These are phyloP conservation scores for Aciculoconidium aculeatum DNA, from an alignment of 805 yeast genomes.

Conservation along the genomic window DNA sequence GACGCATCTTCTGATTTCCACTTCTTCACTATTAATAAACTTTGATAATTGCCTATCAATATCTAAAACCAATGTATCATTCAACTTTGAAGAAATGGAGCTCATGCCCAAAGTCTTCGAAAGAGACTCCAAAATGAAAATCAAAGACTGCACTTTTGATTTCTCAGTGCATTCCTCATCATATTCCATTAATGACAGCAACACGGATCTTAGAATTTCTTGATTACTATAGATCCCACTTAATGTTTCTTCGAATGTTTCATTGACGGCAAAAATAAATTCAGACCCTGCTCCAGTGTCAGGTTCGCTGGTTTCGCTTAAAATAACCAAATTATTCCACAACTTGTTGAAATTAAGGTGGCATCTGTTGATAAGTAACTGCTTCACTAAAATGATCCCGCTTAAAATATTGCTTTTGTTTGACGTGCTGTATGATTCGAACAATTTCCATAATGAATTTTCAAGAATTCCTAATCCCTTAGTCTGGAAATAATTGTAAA, in stretches of 20 bases:
- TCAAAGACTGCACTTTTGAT: conserved; percentile 4
- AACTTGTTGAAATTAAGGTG: conserved; percentile 14
- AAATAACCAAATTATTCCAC: conserved; percentile 20
- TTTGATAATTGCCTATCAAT: conserved; percentile 26
- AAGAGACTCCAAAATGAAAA: conserved; percentile 22
- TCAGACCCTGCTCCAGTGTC: conserved; percentile 11
- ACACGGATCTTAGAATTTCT: conserved; percentile 14
- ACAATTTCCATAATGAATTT: conserved; percentile 12
- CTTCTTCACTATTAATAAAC: conserved; percentile 23
- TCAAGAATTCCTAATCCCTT: conserved; percentile 15
- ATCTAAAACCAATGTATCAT: conserved; percentile 12
- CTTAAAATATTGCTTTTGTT: conserved; percentile 13
- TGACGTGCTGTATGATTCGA: conserved; percentile 4
- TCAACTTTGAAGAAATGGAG: conserved; percentile 14
- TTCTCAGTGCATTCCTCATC: conserved; percentile 2
- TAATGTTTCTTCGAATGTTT: conserved; percentile 25
- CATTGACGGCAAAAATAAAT: conserved; percentile 20
- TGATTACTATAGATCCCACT: conserved; percentile 20
- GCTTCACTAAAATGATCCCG: conserved; percentile 33
- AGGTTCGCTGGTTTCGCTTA: conserved; percentile 11
- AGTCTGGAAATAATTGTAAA: conserved; percentile 11
- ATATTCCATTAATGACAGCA: conserved; percentile 10
- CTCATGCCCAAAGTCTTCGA: conserved; percentile 18
- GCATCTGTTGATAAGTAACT: conserved; percentile 24
- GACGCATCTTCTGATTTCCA: conserved; percentile 33